Evolutionary conservation across 2,329 filamentous ascomycete genomes (phyloP).

Genomic region (Ophiostoma sp.): DNA sequence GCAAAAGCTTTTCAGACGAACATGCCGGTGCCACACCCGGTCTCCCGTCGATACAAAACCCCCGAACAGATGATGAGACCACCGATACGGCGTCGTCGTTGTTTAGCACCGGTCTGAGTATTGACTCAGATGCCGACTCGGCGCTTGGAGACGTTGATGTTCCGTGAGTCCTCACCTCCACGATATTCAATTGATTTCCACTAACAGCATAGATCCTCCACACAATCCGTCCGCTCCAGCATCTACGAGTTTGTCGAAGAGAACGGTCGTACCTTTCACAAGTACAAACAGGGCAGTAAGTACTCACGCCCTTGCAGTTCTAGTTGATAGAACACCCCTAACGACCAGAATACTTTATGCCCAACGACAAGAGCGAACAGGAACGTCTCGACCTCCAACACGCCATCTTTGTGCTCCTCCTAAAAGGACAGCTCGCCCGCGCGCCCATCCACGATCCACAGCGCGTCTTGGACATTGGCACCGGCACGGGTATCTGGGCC

Average conservation of each 20-base stretch:
- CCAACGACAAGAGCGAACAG: constrained; percentile 30
- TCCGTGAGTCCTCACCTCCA: background rate
- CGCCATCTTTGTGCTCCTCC: constrained; percentile 27
- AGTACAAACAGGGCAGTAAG: constrained; percentile 30
- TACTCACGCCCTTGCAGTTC: background rate
- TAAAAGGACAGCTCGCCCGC: constrained; percentile 30
- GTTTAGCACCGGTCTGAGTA: constrained; percentile 29
- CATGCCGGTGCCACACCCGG: background rate
- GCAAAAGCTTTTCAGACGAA: constrained; percentile 6
- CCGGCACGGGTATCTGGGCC: constrained; percentile 27
- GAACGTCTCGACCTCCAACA: constrained; percentile 30
- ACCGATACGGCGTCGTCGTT: constrained; percentile 24
- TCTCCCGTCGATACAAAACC: background rate
- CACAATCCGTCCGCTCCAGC: constrained; percentile 28
- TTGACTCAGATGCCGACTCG: constrained; percentile 26
- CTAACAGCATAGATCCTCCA: constrained; percentile 19
- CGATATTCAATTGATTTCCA: too few species aligned
- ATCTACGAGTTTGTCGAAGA: constrained; percentile 32
- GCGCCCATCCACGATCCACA: constrained; percentile 29
- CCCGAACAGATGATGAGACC: constrained; percentile 4
- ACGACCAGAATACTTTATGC: constrained; percentile 29
- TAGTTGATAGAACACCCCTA: background rate
- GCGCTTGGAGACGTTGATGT: constrained; percentile 24
- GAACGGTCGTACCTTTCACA: constrained; percentile 30
- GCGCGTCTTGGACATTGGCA: constrained; percentile 31